Evolutionary conservation across 1,284 basidiomycete genomes (phyloP).

Genomic region (Mycena citricolor): DNA sequence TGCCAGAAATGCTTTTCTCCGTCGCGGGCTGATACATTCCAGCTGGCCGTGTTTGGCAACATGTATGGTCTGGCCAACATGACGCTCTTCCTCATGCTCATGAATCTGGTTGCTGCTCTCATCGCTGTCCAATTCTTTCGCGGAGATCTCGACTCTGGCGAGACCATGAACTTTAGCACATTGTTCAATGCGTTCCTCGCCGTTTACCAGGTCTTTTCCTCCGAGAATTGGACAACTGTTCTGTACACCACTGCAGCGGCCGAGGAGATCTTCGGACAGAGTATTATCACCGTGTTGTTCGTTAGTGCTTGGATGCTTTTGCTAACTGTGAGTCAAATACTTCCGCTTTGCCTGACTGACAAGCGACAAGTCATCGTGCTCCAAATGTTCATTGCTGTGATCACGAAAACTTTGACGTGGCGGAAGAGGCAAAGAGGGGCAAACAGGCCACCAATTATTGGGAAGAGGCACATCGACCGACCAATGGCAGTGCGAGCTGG

Average conservation of each 20-base stretch:
- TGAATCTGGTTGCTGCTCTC: conserved; percentile 87
- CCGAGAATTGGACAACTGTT: conserved; percentile 91
- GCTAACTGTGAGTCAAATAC: conserved; percentile 73
- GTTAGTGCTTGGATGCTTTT: conserved; percentile 89
- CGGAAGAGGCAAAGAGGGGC: conserved; percentile 87
- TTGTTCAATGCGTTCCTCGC: conserved; percentile 88
- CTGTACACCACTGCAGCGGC: conserved; percentile 72
- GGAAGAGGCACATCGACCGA: conserved; percentile 48
- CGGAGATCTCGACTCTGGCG: conserved; percentile 67
- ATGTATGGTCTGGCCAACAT: conserved; percentile 92
- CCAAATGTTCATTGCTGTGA: conserved; percentile 98
- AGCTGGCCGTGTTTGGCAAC: conserved; percentile 91
- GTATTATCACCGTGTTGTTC: conserved; percentile 75
- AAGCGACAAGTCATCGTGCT: conserved; percentile 81
- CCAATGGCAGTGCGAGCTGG: conserved; percentile 64
- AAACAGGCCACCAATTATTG: conserved; percentile 77
- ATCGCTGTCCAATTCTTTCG: conserved; percentile 76
- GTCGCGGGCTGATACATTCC: too few species aligned
- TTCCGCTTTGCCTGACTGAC: conserved; percentile 16
- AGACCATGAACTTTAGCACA: conserved; percentile 83
- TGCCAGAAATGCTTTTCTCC: conserved; percentile 11
- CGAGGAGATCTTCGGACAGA: conserved; percentile 71
- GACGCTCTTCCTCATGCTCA: conserved; percentile 87
- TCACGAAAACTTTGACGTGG: conserved; percentile 95
- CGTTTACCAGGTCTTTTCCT: conserved; percentile 91